Percentiles rank a stretch among this genome's conserved stretches.
These are phyloP conservation scores for Botrytis cinerea DNA, from an alignment of 2,329 filamentous ascomycete genomes.

Conservation along the genomic window DNA sequence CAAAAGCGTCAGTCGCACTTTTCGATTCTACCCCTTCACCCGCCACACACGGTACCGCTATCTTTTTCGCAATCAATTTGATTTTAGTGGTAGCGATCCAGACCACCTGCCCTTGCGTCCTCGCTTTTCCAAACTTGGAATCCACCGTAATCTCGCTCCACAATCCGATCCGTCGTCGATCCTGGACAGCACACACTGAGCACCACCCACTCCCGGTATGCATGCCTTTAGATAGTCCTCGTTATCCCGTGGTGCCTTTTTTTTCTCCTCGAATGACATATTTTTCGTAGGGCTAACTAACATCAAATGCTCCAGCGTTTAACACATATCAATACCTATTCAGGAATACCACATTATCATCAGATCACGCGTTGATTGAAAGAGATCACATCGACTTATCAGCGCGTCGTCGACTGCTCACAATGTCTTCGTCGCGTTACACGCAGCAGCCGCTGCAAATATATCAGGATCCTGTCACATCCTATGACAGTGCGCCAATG, in stretches of 20 bases:
- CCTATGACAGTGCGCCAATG: slow-evolving; percentile 44
- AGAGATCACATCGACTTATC: slow-evolving; percentile 16
- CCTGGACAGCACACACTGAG: slow-evolving; percentile 36
- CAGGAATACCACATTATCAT: slow-evolving; percentile 57
- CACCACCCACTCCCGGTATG: slow-evolving; percentile 35
- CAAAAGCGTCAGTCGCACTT: slow-evolving; percentile 10
- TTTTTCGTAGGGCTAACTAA: slow-evolving; percentile 34
- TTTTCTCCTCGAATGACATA: slow-evolving; percentile 22
- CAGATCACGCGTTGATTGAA: slow-evolving; percentile 44
- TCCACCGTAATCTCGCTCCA: slow-evolving; percentile 42
- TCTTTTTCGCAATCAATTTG: slow-evolving; percentile 24
- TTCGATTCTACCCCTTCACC: slow-evolving; percentile 13
- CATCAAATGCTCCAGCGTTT: slow-evolving; percentile 31
- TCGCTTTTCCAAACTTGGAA: slow-evolving; percentile 32
- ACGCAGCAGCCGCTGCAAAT: slow-evolving; percentile 56
- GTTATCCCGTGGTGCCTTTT: slow-evolving; percentile 27
- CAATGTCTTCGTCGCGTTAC: slow-evolving; percentile 57
- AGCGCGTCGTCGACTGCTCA: slow-evolving; percentile 35
- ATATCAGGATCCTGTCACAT: slow-evolving; percentile 56
- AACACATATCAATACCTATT: slow-evolving; percentile 9
- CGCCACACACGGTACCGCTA: slow-evolving; percentile 6
- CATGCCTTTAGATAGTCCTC: slow-evolving; percentile 34
- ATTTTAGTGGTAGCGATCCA: slow-evolving; percentile 20
- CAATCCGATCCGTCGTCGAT: slow-evolving; percentile 37
- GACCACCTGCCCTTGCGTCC: slow-evolving; percentile 36